A percentile compares a stretch with the other conserved stretches of the same genome.
Conservation (phyloP, 108 stramenopile genomes). For the Schizochytrium sp. region DNA sequence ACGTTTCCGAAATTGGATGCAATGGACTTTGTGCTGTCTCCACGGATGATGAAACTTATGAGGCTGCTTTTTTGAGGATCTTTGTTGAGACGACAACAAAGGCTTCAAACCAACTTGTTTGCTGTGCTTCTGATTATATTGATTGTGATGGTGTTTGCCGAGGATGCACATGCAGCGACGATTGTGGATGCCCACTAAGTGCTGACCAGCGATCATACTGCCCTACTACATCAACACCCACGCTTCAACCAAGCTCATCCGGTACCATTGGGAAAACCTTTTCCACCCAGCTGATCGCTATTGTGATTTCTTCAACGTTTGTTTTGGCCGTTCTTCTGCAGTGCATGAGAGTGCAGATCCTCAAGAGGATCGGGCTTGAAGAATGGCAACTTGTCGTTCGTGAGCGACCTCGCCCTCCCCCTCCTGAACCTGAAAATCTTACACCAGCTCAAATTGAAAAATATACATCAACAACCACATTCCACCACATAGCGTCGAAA, state of each 20-base stretch:
- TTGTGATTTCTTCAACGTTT: neutral
- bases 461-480: neutral
- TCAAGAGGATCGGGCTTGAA: too few species aligned
- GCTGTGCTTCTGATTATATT: neutral
- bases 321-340: neutral
- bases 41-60: neutral
- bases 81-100: neutral
- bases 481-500: neutral
- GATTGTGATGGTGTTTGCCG: slow-evolving; percentile 43
- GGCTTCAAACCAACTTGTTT: slow-evolving; percentile 20
- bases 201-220: neutral
- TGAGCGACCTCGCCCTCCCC: too few species aligned
- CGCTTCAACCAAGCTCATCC: neutral
- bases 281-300: neutral
- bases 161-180: slow-evolving; percentile 15
- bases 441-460: neutral
- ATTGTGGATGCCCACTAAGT: neutral
- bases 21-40: slow-evolving; percentile 12
- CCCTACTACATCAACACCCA: neutral
- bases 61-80: neutral
- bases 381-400: too few species aligned
- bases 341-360: neutral
- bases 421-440: neutral
- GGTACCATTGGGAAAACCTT: neutral
- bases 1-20: neutral